Evolutionary conservation across 805 yeast species (phyloP).

Genomic region (Saccharomyces mikatae): DNA sequence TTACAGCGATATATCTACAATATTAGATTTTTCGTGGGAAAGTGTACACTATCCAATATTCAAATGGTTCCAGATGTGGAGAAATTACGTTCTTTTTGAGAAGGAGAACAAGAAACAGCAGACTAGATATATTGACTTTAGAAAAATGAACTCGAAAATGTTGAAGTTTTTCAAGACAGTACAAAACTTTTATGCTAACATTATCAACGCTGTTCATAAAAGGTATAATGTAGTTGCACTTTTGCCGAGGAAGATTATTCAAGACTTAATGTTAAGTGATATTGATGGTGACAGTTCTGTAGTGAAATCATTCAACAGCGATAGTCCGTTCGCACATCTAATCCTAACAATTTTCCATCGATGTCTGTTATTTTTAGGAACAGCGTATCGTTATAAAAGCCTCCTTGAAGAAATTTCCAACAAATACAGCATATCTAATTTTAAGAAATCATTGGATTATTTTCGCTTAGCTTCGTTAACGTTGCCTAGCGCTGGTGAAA

Average conservation of each 20-base stretch:
- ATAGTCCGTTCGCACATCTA: conserved; percentile 8
- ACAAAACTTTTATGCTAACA: conserved; percentile 38
- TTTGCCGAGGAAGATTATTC: conserved; percentile 6
- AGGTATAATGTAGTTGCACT: conserved; percentile 8
- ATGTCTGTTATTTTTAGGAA: conserved; percentile 43
- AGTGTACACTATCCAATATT: conserved; percentile 58
- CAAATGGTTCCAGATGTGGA: conserved; percentile 43
- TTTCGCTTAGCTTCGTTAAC: conserved; percentile 48
- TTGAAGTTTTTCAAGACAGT: conserved; percentile 42
- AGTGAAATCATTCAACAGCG: conserved; percentile 2
- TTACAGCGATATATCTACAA: conserved; percentile 9
- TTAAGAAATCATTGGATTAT: conserved; percentile 37
- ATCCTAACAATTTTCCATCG: conserved; percentile 13
- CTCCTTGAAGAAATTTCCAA: conserved; percentile 37
- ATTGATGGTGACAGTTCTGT: background rate
- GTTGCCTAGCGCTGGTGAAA: conserved; percentile 60
- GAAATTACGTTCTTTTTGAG: conserved; percentile 13
- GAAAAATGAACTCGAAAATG: conserved; percentile 47
- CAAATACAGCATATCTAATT: conserved; percentile 34
- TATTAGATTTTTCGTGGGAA: conserved; percentile 50
- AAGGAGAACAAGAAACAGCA: conserved; percentile 14
- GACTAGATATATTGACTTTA: conserved; percentile 41
- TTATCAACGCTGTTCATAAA: conserved; percentile 25
- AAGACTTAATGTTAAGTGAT: conserved; percentile 5
- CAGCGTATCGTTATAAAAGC: conserved; percentile 49